Percentiles rank a stretch among this genome's conserved stretches.
These are phyloP conservation scores for Mycena capillaripes DNA, from an alignment of 768 basidiomycete genomes.

Conservation along the genomic window DNA sequence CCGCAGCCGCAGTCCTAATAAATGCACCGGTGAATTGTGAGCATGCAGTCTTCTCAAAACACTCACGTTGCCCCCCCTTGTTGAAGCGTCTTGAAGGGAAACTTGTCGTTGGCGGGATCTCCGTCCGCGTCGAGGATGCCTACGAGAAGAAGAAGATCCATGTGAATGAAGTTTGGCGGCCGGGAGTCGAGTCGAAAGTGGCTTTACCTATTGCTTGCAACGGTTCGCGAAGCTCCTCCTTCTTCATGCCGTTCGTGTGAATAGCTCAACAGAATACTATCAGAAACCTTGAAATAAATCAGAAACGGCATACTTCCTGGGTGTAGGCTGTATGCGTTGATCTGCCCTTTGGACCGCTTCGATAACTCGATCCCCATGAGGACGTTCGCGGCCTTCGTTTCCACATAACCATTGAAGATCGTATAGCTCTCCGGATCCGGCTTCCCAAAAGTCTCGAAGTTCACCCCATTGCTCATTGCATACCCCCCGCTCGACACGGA, in stretches of 20 bases:
- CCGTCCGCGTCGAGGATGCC: slow-evolving; percentile 21
- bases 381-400: slow-evolving; percentile 27
- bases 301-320: slow-evolving; percentile 3
- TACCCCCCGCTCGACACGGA: slow-evolving; percentile 7
- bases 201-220: background rate
- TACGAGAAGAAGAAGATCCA: background rate
- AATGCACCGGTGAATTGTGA: background rate
- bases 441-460: slow-evolving; percentile 7
- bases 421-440: background rate
- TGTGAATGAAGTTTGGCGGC: too few relatives aligned
- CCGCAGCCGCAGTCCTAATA: slow-evolving; percentile 21
- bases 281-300: too few relatives aligned
- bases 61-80: slow-evolving; percentile 30
- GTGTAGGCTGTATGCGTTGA: slow-evolving; percentile 21
- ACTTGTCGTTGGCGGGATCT: background rate
- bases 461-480: background rate
- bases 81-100: slow-evolving; percentile 5
- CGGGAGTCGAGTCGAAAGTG: too few relatives aligned
- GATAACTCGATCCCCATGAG: slow-evolving; percentile 24
- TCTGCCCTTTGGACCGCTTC: background rate
- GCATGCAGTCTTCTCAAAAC: background rate
- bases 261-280: background rate
- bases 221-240: background rate
- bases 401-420: background rate
- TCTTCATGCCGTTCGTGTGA: background rate